Conservation (phyloP, 495 filamentous ascomycete species). For the Cladorrhinum samala region DNA sequence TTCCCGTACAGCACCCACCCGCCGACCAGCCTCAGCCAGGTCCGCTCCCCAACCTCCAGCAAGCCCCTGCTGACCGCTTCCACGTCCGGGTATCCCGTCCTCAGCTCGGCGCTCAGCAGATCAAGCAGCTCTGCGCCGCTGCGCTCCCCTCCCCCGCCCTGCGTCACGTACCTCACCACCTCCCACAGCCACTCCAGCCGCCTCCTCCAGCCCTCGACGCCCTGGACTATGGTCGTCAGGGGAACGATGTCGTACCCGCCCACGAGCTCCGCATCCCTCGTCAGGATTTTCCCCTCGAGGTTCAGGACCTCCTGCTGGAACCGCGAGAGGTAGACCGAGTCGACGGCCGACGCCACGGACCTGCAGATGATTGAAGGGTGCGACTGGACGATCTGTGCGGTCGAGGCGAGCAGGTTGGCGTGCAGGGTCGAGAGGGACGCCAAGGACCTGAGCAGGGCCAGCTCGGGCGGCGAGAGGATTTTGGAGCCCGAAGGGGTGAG, state of each 20-base stretch:
- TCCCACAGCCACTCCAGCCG: constrained; percentile 81
- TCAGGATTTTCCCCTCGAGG: constrained; percentile 72
- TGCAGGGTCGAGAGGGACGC: constrained; percentile 72
- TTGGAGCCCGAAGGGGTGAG: constrained; percentile 13
- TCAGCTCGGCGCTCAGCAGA: constrained; percentile 60
- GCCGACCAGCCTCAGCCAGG: constrained; percentile 85
- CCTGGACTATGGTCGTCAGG: constrained; percentile 74
- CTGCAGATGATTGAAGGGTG: constrained; percentile 79
- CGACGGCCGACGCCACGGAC: constrained; percentile 76
- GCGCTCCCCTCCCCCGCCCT: constrained; percentile 12
- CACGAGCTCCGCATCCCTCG: constrained; percentile 62
- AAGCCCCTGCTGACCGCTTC: constrained; percentile 65
- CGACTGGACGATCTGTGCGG: constrained; percentile 56
- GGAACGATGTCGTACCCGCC: constrained; percentile 91
- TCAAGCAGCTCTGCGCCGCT: constrained; percentile 68
- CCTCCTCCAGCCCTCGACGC: constrained; percentile 69
- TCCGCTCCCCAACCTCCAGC: constrained; percentile 70
- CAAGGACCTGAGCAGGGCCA: constrained; percentile 70
- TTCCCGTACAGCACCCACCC: constrained; percentile 87
- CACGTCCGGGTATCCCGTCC: constrained; percentile 86
- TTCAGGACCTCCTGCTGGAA: constrained; percentile 81
- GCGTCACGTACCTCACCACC: constrained; percentile 58
- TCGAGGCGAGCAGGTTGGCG: constrained; percentile 56
- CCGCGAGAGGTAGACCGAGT: constrained; percentile 59
- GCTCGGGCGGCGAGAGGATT: constrained; percentile 65